Percentiles rank a stretch among this genome's conserved stretches.
These are phyloP conservation scores for Solanum appendiculatum DNA, from an alignment of 257 asterid species.

Conservation along the genomic window DNA sequence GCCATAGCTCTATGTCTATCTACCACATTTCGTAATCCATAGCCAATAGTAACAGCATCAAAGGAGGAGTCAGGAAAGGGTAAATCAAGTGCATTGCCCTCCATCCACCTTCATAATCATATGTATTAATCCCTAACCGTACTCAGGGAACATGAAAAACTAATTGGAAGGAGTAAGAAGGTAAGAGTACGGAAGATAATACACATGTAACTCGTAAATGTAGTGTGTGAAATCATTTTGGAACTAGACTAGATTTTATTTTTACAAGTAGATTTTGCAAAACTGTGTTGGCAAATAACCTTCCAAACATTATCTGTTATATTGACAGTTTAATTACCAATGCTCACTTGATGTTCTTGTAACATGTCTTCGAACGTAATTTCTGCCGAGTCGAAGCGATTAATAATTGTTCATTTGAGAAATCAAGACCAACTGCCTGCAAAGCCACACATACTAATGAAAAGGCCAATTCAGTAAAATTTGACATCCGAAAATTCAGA, in stretches of 20 bases:
- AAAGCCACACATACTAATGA: not conserved
- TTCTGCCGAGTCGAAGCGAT: constrained; percentile 68
- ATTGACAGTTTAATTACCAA: constrained; percentile 6
- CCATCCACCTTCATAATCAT: constrained; percentile 58
- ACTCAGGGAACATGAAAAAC: not conserved
- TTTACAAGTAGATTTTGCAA: not conserved
- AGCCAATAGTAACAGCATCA: constrained; percentile 82
- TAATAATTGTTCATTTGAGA: constrained; percentile 65
- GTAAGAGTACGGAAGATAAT: not conserved
- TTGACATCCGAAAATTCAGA: not conserved
- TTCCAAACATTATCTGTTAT: not conserved
- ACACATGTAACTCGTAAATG: not conserved
- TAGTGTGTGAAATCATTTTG: not conserved
- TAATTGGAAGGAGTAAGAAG: not conserved
- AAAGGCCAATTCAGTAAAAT: not conserved
- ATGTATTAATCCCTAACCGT: not conserved
- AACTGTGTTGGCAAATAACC: not conserved
- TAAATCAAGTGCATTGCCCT: constrained; percentile 73
- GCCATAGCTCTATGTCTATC: constrained; percentile 53
- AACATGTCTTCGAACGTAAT: constrained; percentile 43
- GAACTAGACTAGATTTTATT: not conserved
- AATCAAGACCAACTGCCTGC: constrained; percentile 83
- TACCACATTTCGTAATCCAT: constrained; percentile 65
- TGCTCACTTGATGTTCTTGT: constrained; percentile 75
- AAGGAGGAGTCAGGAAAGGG: constrained; percentile 62